Conservation (phyloP, 345 rosid genomes). For the Gossypium longicalyx region DNA sequence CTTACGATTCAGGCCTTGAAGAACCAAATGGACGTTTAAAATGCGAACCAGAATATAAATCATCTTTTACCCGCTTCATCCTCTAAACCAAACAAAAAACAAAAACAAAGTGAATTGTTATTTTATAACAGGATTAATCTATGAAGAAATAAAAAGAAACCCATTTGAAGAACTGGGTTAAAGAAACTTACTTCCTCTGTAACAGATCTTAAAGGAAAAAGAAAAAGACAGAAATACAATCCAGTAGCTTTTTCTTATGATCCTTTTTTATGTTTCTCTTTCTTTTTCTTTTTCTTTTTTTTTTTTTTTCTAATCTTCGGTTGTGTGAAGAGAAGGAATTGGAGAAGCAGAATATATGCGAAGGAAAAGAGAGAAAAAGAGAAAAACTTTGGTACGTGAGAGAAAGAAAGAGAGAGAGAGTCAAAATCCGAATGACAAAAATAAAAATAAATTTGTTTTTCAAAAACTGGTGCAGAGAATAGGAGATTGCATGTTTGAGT, state of each 20-base stretch:
- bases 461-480: not conserved
- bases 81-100: slow-evolving; percentile 20
- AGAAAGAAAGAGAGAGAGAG: slow-evolving; percentile 3
- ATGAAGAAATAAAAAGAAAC: slow-evolving; percentile 1
- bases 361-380: slow-evolving; percentile 4
- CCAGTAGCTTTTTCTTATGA: not conserved
- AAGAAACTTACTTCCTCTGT: slow-evolving; percentile 20
- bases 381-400: slow-evolving; percentile 9
- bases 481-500: not conserved
- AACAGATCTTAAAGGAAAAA: slow-evolving; percentile 32
- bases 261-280: too few relatives aligned
- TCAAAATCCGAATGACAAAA: slow-evolving; percentile 9
- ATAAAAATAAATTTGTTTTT: not conserved
- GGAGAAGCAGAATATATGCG: slow-evolving; percentile 1
- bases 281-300: not conserved
- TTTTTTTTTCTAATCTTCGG: not conserved
- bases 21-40: slow-evolving; percentile 70
- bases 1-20: slow-evolving; percentile 80
- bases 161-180: slow-evolving; percentile 8
- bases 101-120: not conserved
- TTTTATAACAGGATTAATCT: not conserved
- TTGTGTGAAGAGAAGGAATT: not conserved
- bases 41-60: slow-evolving; percentile 54
- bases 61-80: slow-evolving; percentile 80
- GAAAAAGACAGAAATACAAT: not conserved